These are phyloP conservation scores for Phytophthora tubulina DNA, from an alignment of 352 stramenopile species.

Conservation along the genomic window DNA sequence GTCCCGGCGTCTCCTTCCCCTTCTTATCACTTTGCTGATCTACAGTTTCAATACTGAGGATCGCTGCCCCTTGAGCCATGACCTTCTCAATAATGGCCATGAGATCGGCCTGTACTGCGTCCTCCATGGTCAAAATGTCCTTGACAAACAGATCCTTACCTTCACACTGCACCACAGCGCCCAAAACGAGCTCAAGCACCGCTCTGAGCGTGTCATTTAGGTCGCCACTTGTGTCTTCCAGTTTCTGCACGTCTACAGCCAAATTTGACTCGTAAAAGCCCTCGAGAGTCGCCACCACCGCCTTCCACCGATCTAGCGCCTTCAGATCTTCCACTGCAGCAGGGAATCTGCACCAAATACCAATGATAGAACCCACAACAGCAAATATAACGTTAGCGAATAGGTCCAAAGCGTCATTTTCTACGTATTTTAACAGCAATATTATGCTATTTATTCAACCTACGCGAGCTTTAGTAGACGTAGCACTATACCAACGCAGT, in stretches of 20 bases:
- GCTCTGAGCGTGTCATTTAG: conserved; percentile 20
- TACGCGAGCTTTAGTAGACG: conserved; percentile 35
- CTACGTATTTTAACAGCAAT: neutral
- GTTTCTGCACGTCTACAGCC: conserved; percentile 32
- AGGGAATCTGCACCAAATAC: conserved; percentile 32
- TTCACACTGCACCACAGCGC: conserved; percentile 68
- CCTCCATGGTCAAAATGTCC: conserved; percentile 73
- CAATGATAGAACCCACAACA: neutral
- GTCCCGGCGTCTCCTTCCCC: neutral
- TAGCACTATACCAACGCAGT: conserved; percentile 6
- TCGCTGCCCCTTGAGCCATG: conserved; percentile 34
- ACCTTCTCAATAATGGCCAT: conserved; percentile 73
- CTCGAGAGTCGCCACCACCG: conserved; percentile 43
- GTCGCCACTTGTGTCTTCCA: conserved; percentile 19
- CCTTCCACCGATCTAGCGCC: neutral
- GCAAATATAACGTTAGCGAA: conserved; percentile 35
- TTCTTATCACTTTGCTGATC: conserved; percentile 13
- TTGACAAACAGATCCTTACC: conserved; percentile 63
- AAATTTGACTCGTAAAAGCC: conserved; percentile 60
- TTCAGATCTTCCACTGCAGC: neutral
- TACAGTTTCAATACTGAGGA: neutral
- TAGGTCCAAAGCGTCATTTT: neutral
- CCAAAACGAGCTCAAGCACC: conserved; percentile 58
- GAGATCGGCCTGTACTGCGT: conserved; percentile 68
- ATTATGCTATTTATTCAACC: neutral